Base-by-base conservation (phyloP, 208 protist species). In the Acanthamoeba sp. region DNA sequence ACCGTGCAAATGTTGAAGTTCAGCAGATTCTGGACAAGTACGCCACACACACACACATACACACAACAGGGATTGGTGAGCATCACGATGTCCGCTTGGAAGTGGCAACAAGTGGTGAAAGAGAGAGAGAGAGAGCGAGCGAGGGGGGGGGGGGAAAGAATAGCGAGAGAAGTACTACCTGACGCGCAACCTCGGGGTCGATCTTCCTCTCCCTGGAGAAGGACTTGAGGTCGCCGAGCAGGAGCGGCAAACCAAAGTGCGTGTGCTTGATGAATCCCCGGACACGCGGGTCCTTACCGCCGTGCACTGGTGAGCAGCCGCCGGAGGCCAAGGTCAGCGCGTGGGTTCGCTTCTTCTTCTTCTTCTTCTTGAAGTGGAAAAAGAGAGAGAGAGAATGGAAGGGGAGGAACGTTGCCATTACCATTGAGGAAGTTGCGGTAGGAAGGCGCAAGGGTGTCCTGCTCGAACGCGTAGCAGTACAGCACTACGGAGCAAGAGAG, bases 401-500 rank as follows among this genome's bases (percentile, higher is more conserved):
- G 36, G 29, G 29, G 18, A 71, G 18, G 7, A 64, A 78, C 22
- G 45, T 48, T 2, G 45, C 6, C 10, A 22, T 7, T 82, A 82
- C 73, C 40, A 82, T 82, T 62, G 48, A 90, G 55, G 84, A 90
- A 90, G 50, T 69, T 34, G 50, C 57, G 84, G 32, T 90, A 90
- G n/a, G 84, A 71, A 10, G 84, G 84, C 22, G 50, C 40, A n/a
- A 90, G 57, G 10, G 84, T 90, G 84, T 62, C 84, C 36, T 62
- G 84, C 32, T 90, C 84, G 84, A 90, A 90, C 6, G 84, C 84
- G 22, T 59, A 59, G 55, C 55, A 59, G 55, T 59, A 59, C 18
- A 59, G 55, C 55, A 59, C 55, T 59, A 16, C 48, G 45, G 45
- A 10, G 45, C 45, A 48, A 48, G 10, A 48, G 6, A 48, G 6